These are phyloP conservation scores for Rhodotorula sphaerocarpa DNA, from an alignment of 768 basidiomycete genomes.

Conservation along the genomic window DNA sequence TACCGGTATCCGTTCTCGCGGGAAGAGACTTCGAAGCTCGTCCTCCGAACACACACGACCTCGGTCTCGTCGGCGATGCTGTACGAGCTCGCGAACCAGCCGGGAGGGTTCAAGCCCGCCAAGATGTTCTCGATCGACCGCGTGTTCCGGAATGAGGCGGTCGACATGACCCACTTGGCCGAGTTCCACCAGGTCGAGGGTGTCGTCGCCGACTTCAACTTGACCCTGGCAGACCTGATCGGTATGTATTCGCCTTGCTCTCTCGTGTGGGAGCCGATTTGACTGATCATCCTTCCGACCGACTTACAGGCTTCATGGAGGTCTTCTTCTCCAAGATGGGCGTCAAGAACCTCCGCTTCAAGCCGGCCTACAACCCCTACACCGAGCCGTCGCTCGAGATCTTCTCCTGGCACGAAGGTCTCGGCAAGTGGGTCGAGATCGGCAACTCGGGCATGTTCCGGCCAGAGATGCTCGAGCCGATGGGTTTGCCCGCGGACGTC, in stretches of 20 bases:
- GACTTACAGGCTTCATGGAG: constrained; percentile 80
- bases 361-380: constrained; percentile 97
- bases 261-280: not conserved
- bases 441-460: constrained; percentile 97
- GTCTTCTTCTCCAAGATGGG: constrained; percentile 99
- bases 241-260: constrained; percentile 51
- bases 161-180: constrained; percentile 95
- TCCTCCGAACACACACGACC: constrained; percentile 94
- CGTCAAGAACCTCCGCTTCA: constrained; percentile 85
- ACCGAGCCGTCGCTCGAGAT: constrained; percentile 98
- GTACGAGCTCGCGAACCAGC: constrained; percentile 78
- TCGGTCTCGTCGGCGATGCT: constrained; percentile 90
- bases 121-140: constrained; percentile 87
- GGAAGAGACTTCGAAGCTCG: constrained; percentile 81
- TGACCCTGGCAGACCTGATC: constrained; percentile 91
- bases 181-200: constrained; percentile 99
- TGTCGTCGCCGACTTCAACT: constrained; percentile 84
- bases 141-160: constrained; percentile 96
- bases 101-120: constrained; percentile 43
- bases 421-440: constrained; percentile 93
- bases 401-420: constrained; percentile 91
- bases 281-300: not conserved
- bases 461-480: constrained; percentile 97
- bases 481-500: constrained; percentile 95
- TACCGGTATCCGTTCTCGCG: constrained; percentile 94